These are phyloP conservation scores for Penicillium sumatraense DNA, from an alignment of 2,329 filamentous ascomycete species.

Conservation along the genomic window DNA sequence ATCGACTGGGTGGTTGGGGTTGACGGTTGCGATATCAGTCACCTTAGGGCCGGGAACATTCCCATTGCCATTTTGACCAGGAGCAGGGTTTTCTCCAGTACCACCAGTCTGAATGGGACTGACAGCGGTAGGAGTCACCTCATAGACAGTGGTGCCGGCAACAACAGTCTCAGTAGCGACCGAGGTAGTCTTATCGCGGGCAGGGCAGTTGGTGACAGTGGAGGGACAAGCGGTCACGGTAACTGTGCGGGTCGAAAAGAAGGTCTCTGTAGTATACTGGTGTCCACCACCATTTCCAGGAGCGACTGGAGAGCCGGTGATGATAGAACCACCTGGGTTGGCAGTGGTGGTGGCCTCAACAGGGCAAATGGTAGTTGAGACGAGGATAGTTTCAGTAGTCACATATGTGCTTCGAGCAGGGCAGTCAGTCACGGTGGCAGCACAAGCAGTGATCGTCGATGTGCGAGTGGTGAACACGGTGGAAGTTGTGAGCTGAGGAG, in stretches of 20 bases:
- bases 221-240: constrained; percentile 21
- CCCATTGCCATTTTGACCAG: neutral
- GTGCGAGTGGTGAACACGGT: constrained; percentile 6
- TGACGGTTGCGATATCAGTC: neutral
- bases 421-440: constrained; percentile 1
- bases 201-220: constrained; percentile 20
- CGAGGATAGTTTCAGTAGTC: constrained; percentile 3
- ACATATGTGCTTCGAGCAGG: constrained; percentile 7
- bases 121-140: neutral
- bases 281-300: neutral
- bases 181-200: constrained; percentile 17
- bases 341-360: neutral
- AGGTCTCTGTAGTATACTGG: constrained; percentile 14
- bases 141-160: constrained; percentile 20
- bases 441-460: constrained; percentile 3
- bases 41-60: neutral
- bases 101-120: neutral
- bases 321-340: neutral
- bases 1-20: neutral
- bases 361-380: constrained; percentile 5
- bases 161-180: constrained; percentile 24
- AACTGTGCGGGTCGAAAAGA: constrained; percentile 14
- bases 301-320: neutral
- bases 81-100: neutral
- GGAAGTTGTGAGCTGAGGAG: constrained; percentile 3